A percentile compares a stretch with the other conserved stretches of the same genome.
These are phyloP conservation scores for Aspergillus sp. DNA, from an alignment of 2,329 filamentous ascomycete genomes.

Conservation along the genomic window DNA sequence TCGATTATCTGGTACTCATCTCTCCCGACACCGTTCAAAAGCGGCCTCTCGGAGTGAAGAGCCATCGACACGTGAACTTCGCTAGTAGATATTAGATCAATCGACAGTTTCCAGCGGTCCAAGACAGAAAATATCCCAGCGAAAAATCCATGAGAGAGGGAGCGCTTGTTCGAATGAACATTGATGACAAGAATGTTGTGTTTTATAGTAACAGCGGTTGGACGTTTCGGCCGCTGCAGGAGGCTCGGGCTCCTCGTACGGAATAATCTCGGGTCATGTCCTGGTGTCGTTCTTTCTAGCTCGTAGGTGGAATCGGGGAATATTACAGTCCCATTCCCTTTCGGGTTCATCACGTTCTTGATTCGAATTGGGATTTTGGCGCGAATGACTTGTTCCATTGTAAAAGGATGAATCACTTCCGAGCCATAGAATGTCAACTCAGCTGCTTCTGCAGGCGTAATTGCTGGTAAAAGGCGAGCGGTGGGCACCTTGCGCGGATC, in stretches of 20 bases:
- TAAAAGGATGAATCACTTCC: conserved; percentile 97
- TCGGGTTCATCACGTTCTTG: conserved; percentile 69
- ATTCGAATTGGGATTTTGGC: conserved; percentile 67
- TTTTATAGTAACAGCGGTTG: conserved; percentile 94
- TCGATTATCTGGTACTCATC: conserved; percentile 57
- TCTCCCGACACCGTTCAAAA: conserved; percentile 49
- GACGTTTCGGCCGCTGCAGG: conserved; percentile 65
- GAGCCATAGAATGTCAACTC: conserved; percentile 93
- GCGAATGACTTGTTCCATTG: conserved; percentile 86
- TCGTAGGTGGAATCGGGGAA: conserved; percentile 69
- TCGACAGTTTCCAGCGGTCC: conserved; percentile 80
- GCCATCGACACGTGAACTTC: conserved; percentile 99
- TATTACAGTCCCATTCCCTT: conserved; percentile 62
- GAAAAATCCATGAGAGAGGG: conserved; percentile 93
- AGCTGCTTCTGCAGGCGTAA: conserved; percentile 91
- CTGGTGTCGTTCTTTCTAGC: conserved; percentile 48
- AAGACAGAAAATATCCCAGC: conserved; percentile 90
- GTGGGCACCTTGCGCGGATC: conserved; percentile 90
- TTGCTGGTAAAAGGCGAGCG: conserved; percentile 80
- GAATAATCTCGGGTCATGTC: conserved; percentile 59
- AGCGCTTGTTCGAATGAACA: conserved; percentile 95
- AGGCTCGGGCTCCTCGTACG: conserved; percentile 49
- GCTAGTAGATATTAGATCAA: conserved; percentile 93
- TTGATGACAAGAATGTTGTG: conserved; percentile 96
- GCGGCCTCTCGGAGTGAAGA: conserved; percentile 72